Evolutionary conservation across 225 moss, liverwort and hornwort species (phyloP), one percentile per base, ranked within the genome.

Genomic region (Thuidium tamariscinum): DNA sequence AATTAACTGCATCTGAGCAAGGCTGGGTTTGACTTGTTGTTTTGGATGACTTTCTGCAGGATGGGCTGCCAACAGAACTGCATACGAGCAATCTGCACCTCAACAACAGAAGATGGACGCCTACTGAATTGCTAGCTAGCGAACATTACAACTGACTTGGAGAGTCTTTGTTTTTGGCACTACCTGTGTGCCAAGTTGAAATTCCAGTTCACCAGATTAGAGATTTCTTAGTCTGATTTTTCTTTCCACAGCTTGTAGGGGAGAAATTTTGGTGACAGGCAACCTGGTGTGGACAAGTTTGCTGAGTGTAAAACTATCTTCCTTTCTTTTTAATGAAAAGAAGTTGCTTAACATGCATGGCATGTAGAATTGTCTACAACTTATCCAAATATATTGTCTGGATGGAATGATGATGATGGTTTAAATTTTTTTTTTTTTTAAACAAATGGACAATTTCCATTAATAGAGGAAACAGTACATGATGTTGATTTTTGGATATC

Each of bases 71-170:
- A 91, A 91, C 65, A 62, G 51, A 77, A 18, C 8, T 13, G 89
- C 64, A 8, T 91, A 84, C 26, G 77, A 82, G 87, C 84, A 72
- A 66, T 42, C 87, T 57, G 77, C 60, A 57, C 86, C 91, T 59
- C 77, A 64, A 13, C 80, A 67, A 56, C 91, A 91, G 81, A 89
- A 91, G 84, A 91, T 91, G 91, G 86, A 55, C 8, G 27, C 20
- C 25, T 88, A 90, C 80, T 90, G 88, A 90, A n/a, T 46, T 29
- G 7, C 16, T 5, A 41, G 18, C 18, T 4, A 59, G 18, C 10
- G 11, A 30, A 48, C 44, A 21, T 18, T 64, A 8, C 13, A 17
- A 22, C 72, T 61, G 25, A 22, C 72, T 61, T 16, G 27, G 51
- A 84, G 23, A 51, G 2, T 10, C 17, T 4, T 9, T 41, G 5